Base-by-base conservation (phyloP, 2,329 filamentous ascomycete genomes). In the Oidium heveae region DNA sequence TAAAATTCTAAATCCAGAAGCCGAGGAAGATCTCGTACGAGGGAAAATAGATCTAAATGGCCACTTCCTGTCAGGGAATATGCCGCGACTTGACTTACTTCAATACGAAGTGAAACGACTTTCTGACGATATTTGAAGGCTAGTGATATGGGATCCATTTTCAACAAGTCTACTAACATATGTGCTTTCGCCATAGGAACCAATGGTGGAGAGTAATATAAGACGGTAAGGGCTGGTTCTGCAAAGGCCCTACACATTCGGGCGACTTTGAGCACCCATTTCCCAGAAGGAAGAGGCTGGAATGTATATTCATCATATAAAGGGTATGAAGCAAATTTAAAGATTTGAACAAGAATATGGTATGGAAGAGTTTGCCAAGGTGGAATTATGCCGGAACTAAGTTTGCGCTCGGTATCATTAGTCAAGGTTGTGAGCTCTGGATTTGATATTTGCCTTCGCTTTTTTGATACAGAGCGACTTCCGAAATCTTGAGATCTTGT, bases 1-100 rank as follows among this genome's bases (percentile, higher is more conserved):
- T 80, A 81, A 16, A 94, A 72, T 56, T 86, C 77, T 34, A 95
- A 67, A 52, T 80, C 74, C 53, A 74, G 74, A 16, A 94, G 70
- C 51, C 77, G 78, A 0, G 81, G 80, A 6, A 86, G 72, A 49
- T 75, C 71, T 43, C 72, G 70, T 20, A 93, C 69, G 52, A 94
- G 66, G 28, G 70, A 67, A 41, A 69, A 64, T 20, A 84, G 63
- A 56, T 79, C 72, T 55, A 80, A 69, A 22, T 75, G 72, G 12
- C 73, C 74, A 44, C 70, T 68, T 2, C 71, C 69, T 13, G 70
- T 71, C 62, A 73, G 73, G 54, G 71, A 72, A 60, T 76, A 74
- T 43, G 71, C 67, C 53, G 78, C 71, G 56, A 68, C 74, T 60
- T 65, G 74, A n/a, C 57, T 56, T 20, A 65, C 63, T 54, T 65